Evolutionary conservation across 768 basidiomycete genomes (phyloP), one percentile per base, ranked within the genome.

Genomic region (Macrolepiota albuminosa): DNA sequence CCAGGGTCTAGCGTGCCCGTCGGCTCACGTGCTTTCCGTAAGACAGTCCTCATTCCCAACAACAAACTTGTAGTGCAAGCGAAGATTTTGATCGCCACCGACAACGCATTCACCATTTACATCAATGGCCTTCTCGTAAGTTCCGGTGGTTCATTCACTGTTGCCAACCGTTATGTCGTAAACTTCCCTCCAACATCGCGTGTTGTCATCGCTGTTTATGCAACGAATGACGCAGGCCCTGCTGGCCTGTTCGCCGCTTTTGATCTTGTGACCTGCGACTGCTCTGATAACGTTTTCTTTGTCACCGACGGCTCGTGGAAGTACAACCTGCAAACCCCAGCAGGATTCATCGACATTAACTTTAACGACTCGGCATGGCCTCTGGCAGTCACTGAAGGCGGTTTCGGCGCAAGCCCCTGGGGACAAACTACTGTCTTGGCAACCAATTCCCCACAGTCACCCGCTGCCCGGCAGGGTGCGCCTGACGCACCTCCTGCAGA

Each of bases 1-100:
- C 56, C 62, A 21, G 67, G 66, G n/a, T 56, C 40, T 14, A 40
- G 24, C 24, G 62, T 61, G 8, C 71, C 71, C 1, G 48, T 63
- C 1, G 71, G 73, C 1, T 36, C 64, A 6, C 68, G 72, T 42
- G 68, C 71, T 14, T 74, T 74, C 70, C 67, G 69, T 33, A 71
- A 68, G 42, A 69, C 62, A 3, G 61, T 71, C 31, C 61, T 59
- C 21, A 60, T 69, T 18, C 69, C 71, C 16, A 48, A 55, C 16
- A 69, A 68, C 10, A 61, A 67, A 60, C 55, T 62, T 10, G 64
- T 68, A 1, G 62, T 62, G 6, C 65, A 63, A 26, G 68, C 68
- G 31, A 69, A 60, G 11, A 61, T 72, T 26, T 61, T 69, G 54
- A 70, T 73, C 4, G 62, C 54, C 18, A 61, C 65, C 0, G 73